Conservation (phyloP, 2,329 filamentous ascomycete species). For the Fusarium algeriense region DNA sequence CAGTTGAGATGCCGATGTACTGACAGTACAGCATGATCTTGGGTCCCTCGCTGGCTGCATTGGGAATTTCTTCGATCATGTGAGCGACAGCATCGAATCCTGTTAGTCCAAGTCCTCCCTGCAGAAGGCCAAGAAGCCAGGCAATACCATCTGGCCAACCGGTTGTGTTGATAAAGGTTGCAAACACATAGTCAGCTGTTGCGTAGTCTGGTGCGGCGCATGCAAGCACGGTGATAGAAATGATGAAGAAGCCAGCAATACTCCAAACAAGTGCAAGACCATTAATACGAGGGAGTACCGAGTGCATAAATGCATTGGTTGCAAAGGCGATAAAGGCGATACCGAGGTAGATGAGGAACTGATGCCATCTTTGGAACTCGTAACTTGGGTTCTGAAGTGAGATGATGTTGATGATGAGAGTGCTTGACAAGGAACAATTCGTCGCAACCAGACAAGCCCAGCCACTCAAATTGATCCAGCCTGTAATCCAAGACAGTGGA, state of each 20-base stretch:
- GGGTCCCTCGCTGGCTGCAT: conserved; percentile 48
- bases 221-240: conserved; percentile 75
- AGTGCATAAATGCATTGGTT: conserved; percentile 50
- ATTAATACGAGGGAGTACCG: conserved; percentile 61
- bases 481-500: conserved; percentile 50
- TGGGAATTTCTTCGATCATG: conserved; percentile 53
- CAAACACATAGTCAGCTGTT: conserved; percentile 49
- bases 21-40: conserved; percentile 67
- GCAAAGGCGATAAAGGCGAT: conserved; percentile 47
- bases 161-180: conserved; percentile 50
- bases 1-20: conserved; percentile 71
- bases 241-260: conserved; percentile 73
- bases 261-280: conserved; percentile 78
- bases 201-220: conserved; percentile 72
- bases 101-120: conserved; percentile 51
- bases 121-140: conserved; percentile 51
- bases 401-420: conserved; percentile 75
- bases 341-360: conserved; percentile 67
- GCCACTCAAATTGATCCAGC: conserved; percentile 76
- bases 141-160: conserved; percentile 53
- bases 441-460: conserved; percentile 76
- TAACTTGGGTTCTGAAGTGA: conserved; percentile 70
- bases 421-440: conserved; percentile 74
- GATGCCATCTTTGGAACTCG: conserved; percentile 72
- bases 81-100: conserved; percentile 53